These are phyloP conservation scores for Fomitopsis schrenkii DNA, from an alignment of 1,284 basidiomycete species.

Conservation along the genomic window DNA sequence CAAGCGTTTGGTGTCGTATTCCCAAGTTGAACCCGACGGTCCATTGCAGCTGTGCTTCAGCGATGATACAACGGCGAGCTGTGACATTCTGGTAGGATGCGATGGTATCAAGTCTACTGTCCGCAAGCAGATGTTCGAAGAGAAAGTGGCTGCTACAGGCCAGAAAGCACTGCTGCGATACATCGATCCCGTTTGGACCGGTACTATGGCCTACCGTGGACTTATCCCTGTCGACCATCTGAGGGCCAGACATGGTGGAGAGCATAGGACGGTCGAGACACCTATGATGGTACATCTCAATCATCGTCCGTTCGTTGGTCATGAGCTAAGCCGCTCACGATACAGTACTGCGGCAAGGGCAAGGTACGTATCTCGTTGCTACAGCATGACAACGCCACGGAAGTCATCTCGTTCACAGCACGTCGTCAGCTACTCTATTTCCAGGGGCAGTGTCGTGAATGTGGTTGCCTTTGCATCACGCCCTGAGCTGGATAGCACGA, in stretches of 20 bases:
- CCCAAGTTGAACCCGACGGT: constrained; percentile 6
- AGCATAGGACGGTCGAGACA: constrained; percentile 22
- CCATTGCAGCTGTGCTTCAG: constrained; percentile 28
- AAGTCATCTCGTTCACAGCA: constrained; percentile 20
- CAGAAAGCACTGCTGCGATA: constrained; percentile 11
- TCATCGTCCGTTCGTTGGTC: background rate
- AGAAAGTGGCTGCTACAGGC: constrained; percentile 14
- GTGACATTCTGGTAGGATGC: constrained; percentile 44
- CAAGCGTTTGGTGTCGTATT: constrained; percentile 35
- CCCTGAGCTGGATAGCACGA: constrained; percentile 21
- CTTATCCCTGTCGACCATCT: constrained; percentile 16
- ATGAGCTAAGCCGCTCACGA: background rate
- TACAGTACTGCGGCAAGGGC: constrained; percentile 30
- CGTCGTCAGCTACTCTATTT: constrained; percentile 30
- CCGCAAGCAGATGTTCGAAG: constrained; percentile 32
- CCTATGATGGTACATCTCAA: constrained; percentile 27
- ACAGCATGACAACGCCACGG: background rate
- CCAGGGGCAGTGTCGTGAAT: constrained; percentile 27
- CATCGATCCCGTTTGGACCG: constrained; percentile 21
- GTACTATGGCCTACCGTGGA: constrained; percentile 21
- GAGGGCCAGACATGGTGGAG: constrained; percentile 3
- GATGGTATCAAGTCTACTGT: constrained; percentile 51
- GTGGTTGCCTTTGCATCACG: constrained; percentile 25
- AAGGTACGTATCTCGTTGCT: constrained; percentile 16
- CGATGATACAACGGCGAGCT: constrained; percentile 34